phyloP scores from a whole-genome alignment of 495 filamentous ascomycete species.

The Penicillium lividum region DNA sequence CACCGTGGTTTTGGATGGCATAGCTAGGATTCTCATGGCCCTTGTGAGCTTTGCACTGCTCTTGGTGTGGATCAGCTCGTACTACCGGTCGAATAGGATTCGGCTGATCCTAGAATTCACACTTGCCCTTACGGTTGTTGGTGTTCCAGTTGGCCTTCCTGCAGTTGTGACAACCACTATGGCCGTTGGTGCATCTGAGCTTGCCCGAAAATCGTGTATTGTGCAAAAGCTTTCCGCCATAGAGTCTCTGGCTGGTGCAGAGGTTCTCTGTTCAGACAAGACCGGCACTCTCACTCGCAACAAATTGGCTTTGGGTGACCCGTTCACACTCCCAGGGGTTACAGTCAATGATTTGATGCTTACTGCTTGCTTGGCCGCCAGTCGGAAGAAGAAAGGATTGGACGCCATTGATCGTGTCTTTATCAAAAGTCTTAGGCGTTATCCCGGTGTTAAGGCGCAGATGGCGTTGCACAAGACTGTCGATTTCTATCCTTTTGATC shows the following conservation, averaged over 20 bases:
- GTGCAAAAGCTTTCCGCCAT: conserved; percentile 94
- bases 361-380: conserved; percentile 86
- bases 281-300: conserved; percentile 86
- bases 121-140: conserved; percentile 81
- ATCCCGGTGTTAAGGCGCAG: conserved; percentile 73
- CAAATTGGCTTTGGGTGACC: conserved; percentile 82
- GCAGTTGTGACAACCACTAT: conserved; percentile 95
- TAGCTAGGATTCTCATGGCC: conserved; percentile 71
- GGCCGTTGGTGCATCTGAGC: conserved; percentile 90
- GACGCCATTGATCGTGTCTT: conserved; percentile 96
- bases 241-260: conserved; percentile 88
- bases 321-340: conserved; percentile 77
- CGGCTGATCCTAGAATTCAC: conserved; percentile 80
- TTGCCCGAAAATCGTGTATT: conserved; percentile 89
- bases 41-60: conserved; percentile 79
- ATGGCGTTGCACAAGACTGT: conserved; percentile 76
- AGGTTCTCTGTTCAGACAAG: conserved; percentile 97
- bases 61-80: conserved; percentile 81
- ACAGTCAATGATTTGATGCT: conserved; percentile 85
- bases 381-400: conserved; percentile 91
- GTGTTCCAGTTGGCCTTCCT: conserved; percentile 93
- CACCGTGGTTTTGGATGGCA: conserved; percentile 82
- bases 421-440: conserved; percentile 76
- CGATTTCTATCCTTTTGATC: conserved; percentile 87
- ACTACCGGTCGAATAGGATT: conserved; percentile 81